Base-by-base conservation (phyloP, 768 basidiomycete species). In the Royoungia palumana region DNA sequence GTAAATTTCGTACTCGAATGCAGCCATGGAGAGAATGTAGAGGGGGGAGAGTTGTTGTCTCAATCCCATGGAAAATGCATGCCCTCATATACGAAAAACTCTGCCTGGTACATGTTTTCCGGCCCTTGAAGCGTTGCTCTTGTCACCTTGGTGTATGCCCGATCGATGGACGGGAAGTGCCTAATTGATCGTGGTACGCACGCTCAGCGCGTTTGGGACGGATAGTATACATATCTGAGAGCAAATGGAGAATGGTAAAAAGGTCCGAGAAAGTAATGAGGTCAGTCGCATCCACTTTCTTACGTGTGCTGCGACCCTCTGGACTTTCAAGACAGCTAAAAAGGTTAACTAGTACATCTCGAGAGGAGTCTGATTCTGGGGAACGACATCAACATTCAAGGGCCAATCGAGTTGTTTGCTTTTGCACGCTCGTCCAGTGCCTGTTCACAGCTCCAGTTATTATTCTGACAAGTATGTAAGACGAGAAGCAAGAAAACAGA, bases 1-100 rank as follows among this genome's bases (percentile, higher is more conserved):
- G 69, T 78, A 86, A 28, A 88, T 67, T 61, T 77, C 70, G 65
- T 74, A 83, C 50, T 75, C 70, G 50, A 72, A 70, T 36, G 41
- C 11, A 41, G 61, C 64, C 73, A 72, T 68, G 35, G 35, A 45
- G 55, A 34, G 44, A 47, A 34, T 20, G 7, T 16, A 16, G 24
- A 9, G 32, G 11, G 10, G 35, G 45, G 50, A 30, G 45, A 27
- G 34, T 12, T 46, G 44, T 28, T 55, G 48, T 43, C 41, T 30
- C 37, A 14, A 36, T 11, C 13, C 50, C 35, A 41, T 36, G 36
- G n/a, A 16, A 35, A 24, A 36, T 41, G 50, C 38, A 56, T 36
- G 59, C 42, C 61, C 59, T 65, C 47, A 69, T 69, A 67, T 67
- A 69, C 54, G 55, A 44, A 32, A 45, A 47, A 39, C 41, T 17